Base-by-base conservation (phyloP, 2,329 filamentous ascomycete genomes). In the Neurospora crassa region DNA sequence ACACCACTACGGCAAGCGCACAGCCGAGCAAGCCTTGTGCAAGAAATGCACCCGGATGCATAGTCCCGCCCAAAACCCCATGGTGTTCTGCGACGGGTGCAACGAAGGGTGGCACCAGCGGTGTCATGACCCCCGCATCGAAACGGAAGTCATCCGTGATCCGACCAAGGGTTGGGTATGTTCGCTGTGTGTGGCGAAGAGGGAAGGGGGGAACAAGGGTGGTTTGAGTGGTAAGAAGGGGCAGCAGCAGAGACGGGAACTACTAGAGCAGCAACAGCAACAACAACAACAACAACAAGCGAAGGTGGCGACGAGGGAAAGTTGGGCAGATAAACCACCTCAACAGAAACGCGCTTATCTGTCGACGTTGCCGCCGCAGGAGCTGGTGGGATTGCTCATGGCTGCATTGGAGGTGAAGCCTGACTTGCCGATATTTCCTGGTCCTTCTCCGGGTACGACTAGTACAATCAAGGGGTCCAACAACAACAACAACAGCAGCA, bases 41-140 rank as follows among this genome's bases (percentile, higher is more conserved):
- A 90, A 89, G 76, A 86, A 88, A 74, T 96, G 93, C 80, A 86
- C 89, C 70, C 85, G 92, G 74, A 89, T 91, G 11, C 87, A 91
- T 74, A 92, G 91, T 76, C 90, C 91, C 3, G 79, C 84, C n/a
- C 88, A 83, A 75, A 96, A 96, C 81, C 88, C 90, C 81, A 94
- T 96, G 78, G 92, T 96, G 2, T 93, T 94, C 79, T 96, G 93
- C 81, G 92, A 95, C 80, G 89, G 89, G 18, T 96, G 93, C 82
- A 92, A 93, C 78, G 84, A 85, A 40, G 88, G 90, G 59, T 96
- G 93, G 87, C 93, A 96, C 80, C 92, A 94, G 79, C 88, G 89
- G 76, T 96, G 93, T 77, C 92, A 96, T 79, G 87, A 92, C 72
- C 92, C 92, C 1, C 86, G 87, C 10, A 92, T 96, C 72, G 85